These are phyloP conservation scores for Coemansia sp. DNA, from an alignment of 192 early-diverging fungal species.

Conservation along the genomic window DNA sequence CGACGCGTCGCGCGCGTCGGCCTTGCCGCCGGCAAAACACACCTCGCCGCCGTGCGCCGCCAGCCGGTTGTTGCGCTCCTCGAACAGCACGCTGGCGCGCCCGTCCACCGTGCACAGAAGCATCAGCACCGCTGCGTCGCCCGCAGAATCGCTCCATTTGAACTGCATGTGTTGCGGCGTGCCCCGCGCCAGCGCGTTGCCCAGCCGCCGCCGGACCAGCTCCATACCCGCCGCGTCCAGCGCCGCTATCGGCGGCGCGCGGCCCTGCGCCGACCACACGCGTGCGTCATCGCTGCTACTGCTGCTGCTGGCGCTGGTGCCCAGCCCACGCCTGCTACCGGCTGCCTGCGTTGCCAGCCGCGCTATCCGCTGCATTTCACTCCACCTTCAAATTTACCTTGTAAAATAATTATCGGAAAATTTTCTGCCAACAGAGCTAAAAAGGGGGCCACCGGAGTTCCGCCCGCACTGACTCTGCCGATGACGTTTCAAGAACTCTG, in stretches of 20 bases:
- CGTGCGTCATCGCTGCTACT: neutral
- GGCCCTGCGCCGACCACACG: neutral
- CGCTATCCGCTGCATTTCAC: neutral
- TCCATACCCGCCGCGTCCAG: slow-evolving; percentile 9
- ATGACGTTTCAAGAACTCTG: too few relatives aligned
- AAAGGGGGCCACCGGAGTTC: neutral
- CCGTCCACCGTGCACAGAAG: slow-evolving; percentile 63
- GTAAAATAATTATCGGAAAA: neutral
- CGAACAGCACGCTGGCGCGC: slow-evolving; percentile 70
- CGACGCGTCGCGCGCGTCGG: slow-evolving; percentile 57
- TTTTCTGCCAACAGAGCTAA: neutral
- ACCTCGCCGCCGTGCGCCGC: slow-evolving; percentile 74
- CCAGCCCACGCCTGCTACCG: too few relatives aligned
- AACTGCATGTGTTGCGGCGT: slow-evolving; percentile 19
- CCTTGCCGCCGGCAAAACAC: slow-evolving; percentile 76
- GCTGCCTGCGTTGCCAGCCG: neutral
- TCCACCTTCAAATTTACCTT: too few relatives aligned
- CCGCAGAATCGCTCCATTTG: neutral
- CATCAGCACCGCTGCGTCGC: slow-evolving; percentile 39
- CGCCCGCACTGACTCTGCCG: too few relatives aligned
- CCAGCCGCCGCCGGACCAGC: slow-evolving; percentile 22
- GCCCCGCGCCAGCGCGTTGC: neutral
- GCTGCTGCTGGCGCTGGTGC: too few relatives aligned
- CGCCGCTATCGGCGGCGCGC: slow-evolving; percentile 10
- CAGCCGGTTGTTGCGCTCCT: slow-evolving; percentile 63